Conservation (phyloP, 73 alveolate genomes). For the Paramecium primaurelia region DNA sequence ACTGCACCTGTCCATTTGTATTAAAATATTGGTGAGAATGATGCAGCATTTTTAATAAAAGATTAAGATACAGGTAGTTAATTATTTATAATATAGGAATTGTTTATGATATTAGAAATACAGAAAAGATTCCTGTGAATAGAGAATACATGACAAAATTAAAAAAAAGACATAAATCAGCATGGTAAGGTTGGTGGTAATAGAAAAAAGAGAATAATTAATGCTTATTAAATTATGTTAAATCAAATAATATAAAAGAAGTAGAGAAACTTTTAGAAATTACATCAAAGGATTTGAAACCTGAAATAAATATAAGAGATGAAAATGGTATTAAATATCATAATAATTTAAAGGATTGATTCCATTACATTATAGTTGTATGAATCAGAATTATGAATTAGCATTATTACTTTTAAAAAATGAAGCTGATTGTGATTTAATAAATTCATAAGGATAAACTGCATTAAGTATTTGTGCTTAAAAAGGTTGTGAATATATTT, state of each 20-base stretch:
- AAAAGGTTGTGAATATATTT: slow-evolving; percentile 17
- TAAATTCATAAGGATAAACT: not conserved
- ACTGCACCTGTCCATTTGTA: not conserved
- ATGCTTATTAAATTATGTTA: not conserved
- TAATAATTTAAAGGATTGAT: not conserved
- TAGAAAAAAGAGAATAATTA: slow-evolving; percentile 40
- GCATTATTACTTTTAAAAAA: not conserved
- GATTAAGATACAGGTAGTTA: slow-evolving; percentile 11
- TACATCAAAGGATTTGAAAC: slow-evolving; percentile 34
- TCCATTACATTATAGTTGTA: slow-evolving; percentile 51
- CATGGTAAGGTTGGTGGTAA: slow-evolving; percentile 64
- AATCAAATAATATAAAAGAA: slow-evolving; percentile 18
- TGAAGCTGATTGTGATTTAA: slow-evolving; percentile 20
- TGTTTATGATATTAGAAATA: slow-evolving; percentile 23
- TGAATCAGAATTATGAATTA: not conserved
- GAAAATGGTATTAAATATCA: not conserved
- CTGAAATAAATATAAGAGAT: slow-evolving; percentile 53
- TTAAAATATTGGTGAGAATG: not conserved
- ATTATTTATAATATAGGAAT: not conserved
- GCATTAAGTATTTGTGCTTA: not conserved
- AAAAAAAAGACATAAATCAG: slow-evolving; percentile 40
- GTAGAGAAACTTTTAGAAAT: slow-evolving; percentile 15
- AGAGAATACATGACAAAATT: slow-evolving; percentile 23
- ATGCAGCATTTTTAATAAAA: not conserved
- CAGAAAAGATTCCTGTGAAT: not conserved